Conservation (phyloP, 148 eudicot genomes). For the Persicaria tinctoria region DNA sequence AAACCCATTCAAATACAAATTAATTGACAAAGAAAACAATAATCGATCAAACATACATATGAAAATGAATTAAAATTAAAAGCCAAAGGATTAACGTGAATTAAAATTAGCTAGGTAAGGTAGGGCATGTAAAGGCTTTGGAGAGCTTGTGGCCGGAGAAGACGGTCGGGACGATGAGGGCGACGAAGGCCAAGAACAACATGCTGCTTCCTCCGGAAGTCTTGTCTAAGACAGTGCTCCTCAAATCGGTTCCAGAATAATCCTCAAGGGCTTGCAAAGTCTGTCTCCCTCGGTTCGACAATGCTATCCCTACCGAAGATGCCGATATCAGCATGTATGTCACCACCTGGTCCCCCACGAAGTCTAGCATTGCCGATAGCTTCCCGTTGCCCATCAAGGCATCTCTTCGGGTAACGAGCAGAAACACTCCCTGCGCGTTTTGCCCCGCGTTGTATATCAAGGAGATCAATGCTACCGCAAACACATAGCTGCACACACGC, state of each 20-base stretch:
- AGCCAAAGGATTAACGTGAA: too few relatives aligned
- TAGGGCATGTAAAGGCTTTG: not conserved
- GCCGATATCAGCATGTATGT: conserved; percentile 11
- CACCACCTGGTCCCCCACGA: not conserved
- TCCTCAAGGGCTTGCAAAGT: not conserved
- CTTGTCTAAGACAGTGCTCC: not conserved
- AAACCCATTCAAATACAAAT: too few relatives aligned
- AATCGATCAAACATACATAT: too few relatives aligned
- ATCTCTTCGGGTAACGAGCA: not conserved
- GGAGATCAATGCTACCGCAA: not conserved
- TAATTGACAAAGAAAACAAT: too few relatives aligned
- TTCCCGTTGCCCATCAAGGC: not conserved
- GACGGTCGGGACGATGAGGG: not conserved
- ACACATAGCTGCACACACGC: not conserved
- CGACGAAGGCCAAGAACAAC: conserved; percentile 8
- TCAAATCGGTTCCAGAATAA: not conserved
- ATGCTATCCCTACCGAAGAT: not conserved
- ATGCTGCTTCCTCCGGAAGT: not conserved
- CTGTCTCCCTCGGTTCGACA: not conserved
- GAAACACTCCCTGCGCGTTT: not conserved
- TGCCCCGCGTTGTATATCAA: conserved; percentile 9
- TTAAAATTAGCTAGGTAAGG: not conserved
- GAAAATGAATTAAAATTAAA: too few relatives aligned
- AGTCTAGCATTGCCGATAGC: not conserved
- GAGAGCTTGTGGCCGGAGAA: conserved; percentile 8